These are phyloP conservation scores for Eucalyptus brandiana DNA, from an alignment of 345 rosid genomes.

Conservation along the genomic window DNA sequence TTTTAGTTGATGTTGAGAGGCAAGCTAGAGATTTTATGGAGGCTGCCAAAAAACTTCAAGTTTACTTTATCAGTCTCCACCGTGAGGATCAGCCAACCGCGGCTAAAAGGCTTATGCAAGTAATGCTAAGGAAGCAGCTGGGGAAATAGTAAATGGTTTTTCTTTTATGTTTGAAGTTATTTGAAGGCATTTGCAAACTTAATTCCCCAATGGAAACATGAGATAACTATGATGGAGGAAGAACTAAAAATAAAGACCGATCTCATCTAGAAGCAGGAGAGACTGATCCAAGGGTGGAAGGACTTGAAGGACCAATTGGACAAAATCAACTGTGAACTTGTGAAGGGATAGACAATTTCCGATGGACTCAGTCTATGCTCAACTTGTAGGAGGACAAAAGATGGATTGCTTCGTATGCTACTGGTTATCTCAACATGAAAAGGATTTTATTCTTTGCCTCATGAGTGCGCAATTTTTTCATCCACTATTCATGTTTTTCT, in stretches of 20 bases:
- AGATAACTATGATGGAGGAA: no score
- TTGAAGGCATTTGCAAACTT: no score
- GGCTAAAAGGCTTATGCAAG: no score
- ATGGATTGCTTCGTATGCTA: neutral
- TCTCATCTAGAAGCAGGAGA: constrained; percentile 63
- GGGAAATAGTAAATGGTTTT: no score
- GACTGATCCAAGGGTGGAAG: constrained; percentile 36
- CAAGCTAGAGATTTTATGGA: no score
- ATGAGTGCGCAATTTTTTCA: neutral
- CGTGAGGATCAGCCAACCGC: no score
- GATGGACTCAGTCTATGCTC: neutral
- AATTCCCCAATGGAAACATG: no score
- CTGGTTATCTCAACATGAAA: neutral
- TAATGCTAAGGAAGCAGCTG: no score
- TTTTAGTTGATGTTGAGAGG: no score
- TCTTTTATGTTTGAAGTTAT: no score
- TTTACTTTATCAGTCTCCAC: no score
- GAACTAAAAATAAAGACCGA: constrained; percentile 44
- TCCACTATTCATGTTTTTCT: neutral
- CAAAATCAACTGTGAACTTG: constrained; percentile 50
- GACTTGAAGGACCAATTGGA: constrained; percentile 59
- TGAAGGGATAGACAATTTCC: constrained; percentile 24
- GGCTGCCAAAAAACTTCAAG: no score
- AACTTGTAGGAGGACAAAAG: neutral
- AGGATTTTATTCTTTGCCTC: neutral